A percentile compares a stretch with the other conserved stretches of the same genome.
phyloP scores from a whole-genome alignment of 2,329 filamentous ascomycete species.

The Epichloe brachyelytri region DNA sequence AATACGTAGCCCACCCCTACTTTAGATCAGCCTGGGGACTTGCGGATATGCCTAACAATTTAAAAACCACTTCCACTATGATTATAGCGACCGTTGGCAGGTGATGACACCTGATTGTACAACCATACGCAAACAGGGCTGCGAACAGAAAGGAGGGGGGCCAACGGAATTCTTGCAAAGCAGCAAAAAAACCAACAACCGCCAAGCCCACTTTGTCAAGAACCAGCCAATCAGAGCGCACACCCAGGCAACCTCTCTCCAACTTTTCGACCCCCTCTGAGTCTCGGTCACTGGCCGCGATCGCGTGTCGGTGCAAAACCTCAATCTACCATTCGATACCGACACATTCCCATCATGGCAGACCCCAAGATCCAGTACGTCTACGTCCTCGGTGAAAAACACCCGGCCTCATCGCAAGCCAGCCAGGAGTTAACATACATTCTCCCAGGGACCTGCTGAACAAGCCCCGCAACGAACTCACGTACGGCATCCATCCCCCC shows the following conservation, averaged over 20 bases:
- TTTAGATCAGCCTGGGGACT: no score
- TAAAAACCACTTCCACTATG: no score
- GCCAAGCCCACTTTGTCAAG: background rate
- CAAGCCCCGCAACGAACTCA: slow-evolving; percentile 83
- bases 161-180: no score
- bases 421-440: slow-evolving; percentile 18
- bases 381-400: slow-evolving; percentile 17
- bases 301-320: slow-evolving; percentile 8
- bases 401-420: background rate
- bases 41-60: no score
- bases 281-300: slow-evolving; percentile 19
- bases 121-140: no score
- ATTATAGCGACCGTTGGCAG: no score
- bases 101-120: no score
- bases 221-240: slow-evolving; percentile 16
- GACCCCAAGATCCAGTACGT: slow-evolving; percentile 62
- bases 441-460: slow-evolving; percentile 63
- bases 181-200: background rate
- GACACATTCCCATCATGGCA: slow-evolving; percentile 34
- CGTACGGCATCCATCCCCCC: slow-evolving; percentile 44
- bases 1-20: no score
- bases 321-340: slow-evolving; percentile 8
- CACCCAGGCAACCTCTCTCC: slow-evolving; percentile 15
- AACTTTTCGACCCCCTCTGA: slow-evolving; percentile 15
- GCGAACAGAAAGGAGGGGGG: no score